phyloP scores from a whole-genome alignment of 768 basidiomycete species.

The Pleurotus cornucopiae region DNA sequence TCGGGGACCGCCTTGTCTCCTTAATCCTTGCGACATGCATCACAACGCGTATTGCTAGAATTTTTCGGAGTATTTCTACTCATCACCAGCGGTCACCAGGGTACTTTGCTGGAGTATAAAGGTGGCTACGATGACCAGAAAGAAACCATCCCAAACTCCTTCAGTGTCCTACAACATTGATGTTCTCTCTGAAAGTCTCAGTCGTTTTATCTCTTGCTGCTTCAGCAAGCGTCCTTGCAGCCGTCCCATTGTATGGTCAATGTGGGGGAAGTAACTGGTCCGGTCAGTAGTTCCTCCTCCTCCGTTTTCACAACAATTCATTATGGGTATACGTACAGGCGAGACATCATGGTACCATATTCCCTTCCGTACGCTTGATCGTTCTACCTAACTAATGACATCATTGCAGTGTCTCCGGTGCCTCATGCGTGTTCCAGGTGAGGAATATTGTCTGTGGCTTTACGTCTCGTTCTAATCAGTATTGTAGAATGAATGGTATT shows the following conservation, averaged over 20 bases:
- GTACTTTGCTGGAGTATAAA: not conserved
- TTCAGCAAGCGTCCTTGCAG: conserved; percentile 10
- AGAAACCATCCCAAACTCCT: not conserved
- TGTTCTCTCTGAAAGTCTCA: conserved; percentile 9
- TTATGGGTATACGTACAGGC: conserved; percentile 6
- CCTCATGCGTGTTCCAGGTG: conserved; percentile 15
- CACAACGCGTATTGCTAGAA: no score
- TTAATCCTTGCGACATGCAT: no score
- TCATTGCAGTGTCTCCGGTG: conserved; percentile 11
- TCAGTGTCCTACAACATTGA: not conserved
- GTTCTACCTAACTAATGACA: not conserved
- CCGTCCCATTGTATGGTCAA: conserved; percentile 19
- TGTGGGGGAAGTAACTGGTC: conserved; percentile 20
- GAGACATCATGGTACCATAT: conserved; percentile 14
- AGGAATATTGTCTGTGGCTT: not conserved
- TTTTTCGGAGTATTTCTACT: no score
- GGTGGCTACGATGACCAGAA: no score
- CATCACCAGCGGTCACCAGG: no score
- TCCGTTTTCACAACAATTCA: not conserved
- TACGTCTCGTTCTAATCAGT: not conserved
- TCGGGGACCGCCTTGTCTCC: no score
- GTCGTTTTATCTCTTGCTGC: conserved; percentile 9
- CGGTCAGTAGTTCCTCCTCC: conserved; percentile 10
- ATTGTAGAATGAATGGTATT: conserved; percentile 15
- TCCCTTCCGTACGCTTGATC: not conserved